Base-by-base conservation (phyloP, 176 grass and related monocot genomes). In the Puccinellia tenuiflora region DNA sequence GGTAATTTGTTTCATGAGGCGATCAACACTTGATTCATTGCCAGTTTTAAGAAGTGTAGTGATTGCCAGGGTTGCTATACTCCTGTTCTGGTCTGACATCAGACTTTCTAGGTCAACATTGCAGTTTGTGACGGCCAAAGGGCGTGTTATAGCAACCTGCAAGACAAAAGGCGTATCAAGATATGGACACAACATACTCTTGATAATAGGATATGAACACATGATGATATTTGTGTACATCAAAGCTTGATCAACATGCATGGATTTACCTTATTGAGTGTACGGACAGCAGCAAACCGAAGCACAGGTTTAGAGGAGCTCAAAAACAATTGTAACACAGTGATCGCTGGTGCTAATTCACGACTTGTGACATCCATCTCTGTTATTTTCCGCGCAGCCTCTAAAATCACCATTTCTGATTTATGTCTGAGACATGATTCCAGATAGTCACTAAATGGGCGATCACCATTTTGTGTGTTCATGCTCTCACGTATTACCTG, bases 21-120 rank as follows among this genome's bases (percentile, higher is more conserved):
- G 92, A 68, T 99, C 96, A 29, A 99, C 89, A 59, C 96, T 99
- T 46, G 96, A 96, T 77, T 99, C 96, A 85, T 96, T 99, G 79
- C 96, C 96, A 3, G 96, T 99, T 84, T 99, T 99, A 61, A 99
- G 81, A 65, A 99, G 89, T 16, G 96, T 99, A 46, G 93, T 99
- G 52, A 96, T 99, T 68, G 96, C 96, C 71, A 99, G 93, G 50
- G 96, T 99, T 9, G 96, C 96, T 75, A 99, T 99, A 88, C 96
- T 99, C 85, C 96, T 93, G 65, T 99, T 99, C 78, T 91, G 90
- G 64, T 99, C 96, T 38, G 87, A 90, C 50, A 99, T 93, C 57
- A 99, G 85, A 83, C 85, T 96, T 81, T 93, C 96, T 84, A 99
- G 81, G 73, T 99, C 96, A 46, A 86, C 81, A 37, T 99, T 99